phyloP scores from a whole-genome alignment of 2,329 filamentous ascomycete species.

The Samsoniella hepiali region DNA sequence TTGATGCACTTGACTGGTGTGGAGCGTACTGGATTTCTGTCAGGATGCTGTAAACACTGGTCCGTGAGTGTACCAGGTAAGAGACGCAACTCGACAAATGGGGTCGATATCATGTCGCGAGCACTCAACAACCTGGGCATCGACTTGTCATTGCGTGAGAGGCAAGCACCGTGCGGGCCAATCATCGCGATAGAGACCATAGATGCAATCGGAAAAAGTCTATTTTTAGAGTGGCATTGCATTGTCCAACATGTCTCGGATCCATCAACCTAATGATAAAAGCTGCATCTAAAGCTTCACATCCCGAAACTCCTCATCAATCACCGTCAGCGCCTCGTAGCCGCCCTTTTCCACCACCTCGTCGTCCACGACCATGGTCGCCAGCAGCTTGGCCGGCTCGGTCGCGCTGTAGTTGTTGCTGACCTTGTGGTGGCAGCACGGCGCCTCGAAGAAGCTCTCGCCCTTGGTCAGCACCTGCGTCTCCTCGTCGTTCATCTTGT shows the following conservation, averaged over 20 bases:
- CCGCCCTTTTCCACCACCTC: conserved; percentile 22
- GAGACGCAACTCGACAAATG: too few relatives aligned
- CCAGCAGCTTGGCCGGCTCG: conserved; percentile 20
- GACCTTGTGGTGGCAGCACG: conserved; percentile 25
- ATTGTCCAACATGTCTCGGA: background rate
- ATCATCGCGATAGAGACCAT: too few relatives aligned
- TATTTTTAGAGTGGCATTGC: background rate
- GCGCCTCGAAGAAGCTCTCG: conserved; percentile 25
- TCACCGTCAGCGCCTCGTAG: conserved; percentile 19
- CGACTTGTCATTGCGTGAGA: too few relatives aligned
- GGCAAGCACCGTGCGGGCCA: too few relatives aligned
- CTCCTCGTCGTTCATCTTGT: conserved; percentile 26
- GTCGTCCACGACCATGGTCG: conserved; percentile 23
- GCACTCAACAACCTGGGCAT: too few relatives aligned
- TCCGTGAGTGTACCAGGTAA: too few relatives aligned
- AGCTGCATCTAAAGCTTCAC: conserved; percentile 4
- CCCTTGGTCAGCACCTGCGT: conserved; percentile 23
- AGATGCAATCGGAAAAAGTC: background rate
- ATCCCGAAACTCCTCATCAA: conserved; percentile 23
- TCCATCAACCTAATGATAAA: background rate
- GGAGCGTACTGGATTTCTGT: too few relatives aligned
- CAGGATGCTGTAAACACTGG: too few relatives aligned
- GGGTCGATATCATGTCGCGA: too few relatives aligned
- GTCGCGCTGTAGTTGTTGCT: conserved; percentile 24
- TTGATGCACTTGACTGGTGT: too few relatives aligned